Evolutionary conservation across 495 filamentous ascomycete genomes (phyloP).

Genomic region (Peziza echinospora): DNA sequence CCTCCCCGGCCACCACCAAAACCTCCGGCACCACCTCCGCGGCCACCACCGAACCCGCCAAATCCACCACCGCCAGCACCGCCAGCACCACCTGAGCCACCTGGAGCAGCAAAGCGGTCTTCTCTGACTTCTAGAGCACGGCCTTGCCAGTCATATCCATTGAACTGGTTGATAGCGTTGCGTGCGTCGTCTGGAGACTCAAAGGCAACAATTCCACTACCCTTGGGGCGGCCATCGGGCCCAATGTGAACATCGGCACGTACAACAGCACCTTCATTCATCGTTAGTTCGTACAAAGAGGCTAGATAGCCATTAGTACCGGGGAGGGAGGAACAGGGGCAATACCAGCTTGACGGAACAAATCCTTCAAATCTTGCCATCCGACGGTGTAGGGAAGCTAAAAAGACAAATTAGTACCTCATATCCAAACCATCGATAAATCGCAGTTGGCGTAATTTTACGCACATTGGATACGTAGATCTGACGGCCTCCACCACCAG

Average conservation of each 20-base stretch:
- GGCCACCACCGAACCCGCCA: slow-evolving; percentile 31
- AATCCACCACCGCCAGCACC: slow-evolving; percentile 27
- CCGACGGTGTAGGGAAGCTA: slow-evolving; percentile 94
- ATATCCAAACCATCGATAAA: slow-evolving; percentile 12
- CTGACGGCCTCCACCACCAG: slow-evolving; percentile 48
- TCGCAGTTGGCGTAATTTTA: slow-evolving; percentile 23
- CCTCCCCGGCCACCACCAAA: slow-evolving; percentile 35
- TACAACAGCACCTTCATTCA: slow-evolving; percentile 48
- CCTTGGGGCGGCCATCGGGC: slow-evolving; percentile 80
- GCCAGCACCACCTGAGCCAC: slow-evolving; percentile 27
- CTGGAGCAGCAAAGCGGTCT: slow-evolving; percentile 68
- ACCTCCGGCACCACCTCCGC: slow-evolving; percentile 17
- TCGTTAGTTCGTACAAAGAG: slow-evolving; percentile 17
- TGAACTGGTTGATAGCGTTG: slow-evolving; percentile 89
- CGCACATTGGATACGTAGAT: slow-evolving; percentile 97
- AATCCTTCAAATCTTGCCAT: slow-evolving; percentile 97
- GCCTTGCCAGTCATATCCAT: slow-evolving; percentile 97
- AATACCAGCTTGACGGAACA: slow-evolving; percentile 96
- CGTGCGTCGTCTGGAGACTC: slow-evolving; percentile 85
- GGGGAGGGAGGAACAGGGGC: slow-evolving; percentile 9
- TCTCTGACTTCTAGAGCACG: slow-evolving; percentile 84
- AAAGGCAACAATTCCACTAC: slow-evolving; percentile 91
- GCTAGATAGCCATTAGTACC: slow-evolving; percentile 1
- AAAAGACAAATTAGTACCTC: slow-evolving; percentile 21
- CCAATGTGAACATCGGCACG: slow-evolving; percentile 90